A percentile compares a stretch with the other conserved stretches of the same genome.
These are phyloP conservation scores for Podospora anserina DNA, from an alignment of 495 filamentous ascomycete genomes.

Conservation along the genomic window DNA sequence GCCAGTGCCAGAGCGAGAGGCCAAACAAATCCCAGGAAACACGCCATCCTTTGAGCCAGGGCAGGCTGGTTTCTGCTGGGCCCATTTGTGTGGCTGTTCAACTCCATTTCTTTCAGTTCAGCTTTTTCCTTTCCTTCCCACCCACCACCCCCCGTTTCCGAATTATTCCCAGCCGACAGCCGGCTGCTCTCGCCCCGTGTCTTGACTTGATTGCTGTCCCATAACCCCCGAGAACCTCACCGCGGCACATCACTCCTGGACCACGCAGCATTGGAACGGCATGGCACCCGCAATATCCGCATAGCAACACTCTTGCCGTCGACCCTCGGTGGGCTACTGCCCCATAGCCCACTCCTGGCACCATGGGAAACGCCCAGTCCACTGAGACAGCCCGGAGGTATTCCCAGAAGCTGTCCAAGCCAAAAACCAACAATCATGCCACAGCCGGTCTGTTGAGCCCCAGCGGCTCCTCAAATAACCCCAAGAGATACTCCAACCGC, in stretches of 20 bases:
- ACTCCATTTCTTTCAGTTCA: neutral
- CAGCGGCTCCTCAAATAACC: constrained; percentile 32
- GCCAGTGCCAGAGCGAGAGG: constrained; percentile 2
- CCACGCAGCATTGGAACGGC: constrained; percentile 30
- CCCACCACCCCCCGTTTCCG: constrained; percentile 4
- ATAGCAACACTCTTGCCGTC: constrained; percentile 38
- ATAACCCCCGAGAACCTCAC: constrained; percentile 11
- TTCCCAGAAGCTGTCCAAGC: constrained; percentile 49
- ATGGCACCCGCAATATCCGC: constrained; percentile 43
- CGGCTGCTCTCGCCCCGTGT: constrained; percentile 4
- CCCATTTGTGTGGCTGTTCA: constrained; percentile 9
- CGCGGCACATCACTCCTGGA: constrained; percentile 19
- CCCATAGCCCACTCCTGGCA: constrained; percentile 13
- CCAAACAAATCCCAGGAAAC: constrained; percentile 14
- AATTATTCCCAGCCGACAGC: constrained; percentile 6
- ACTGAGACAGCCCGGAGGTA: constrained; percentile 38
- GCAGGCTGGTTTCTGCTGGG: constrained; percentile 20
- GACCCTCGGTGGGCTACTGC: constrained; percentile 7
- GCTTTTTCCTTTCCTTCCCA: constrained; percentile 2
- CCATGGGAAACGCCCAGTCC: constrained; percentile 50
- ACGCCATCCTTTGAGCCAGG: constrained; percentile 13
- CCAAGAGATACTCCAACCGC: constrained; percentile 35
- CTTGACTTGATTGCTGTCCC: constrained; percentile 7
- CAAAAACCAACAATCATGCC: constrained; percentile 42
- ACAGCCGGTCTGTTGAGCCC: constrained; percentile 47